A percentile compares a stretch with the other conserved stretches of the same genome.
These are phyloP conservation scores for Musa balbisiana DNA, from an alignment of 202 grass and related monocot genomes.

Conservation along the genomic window DNA sequence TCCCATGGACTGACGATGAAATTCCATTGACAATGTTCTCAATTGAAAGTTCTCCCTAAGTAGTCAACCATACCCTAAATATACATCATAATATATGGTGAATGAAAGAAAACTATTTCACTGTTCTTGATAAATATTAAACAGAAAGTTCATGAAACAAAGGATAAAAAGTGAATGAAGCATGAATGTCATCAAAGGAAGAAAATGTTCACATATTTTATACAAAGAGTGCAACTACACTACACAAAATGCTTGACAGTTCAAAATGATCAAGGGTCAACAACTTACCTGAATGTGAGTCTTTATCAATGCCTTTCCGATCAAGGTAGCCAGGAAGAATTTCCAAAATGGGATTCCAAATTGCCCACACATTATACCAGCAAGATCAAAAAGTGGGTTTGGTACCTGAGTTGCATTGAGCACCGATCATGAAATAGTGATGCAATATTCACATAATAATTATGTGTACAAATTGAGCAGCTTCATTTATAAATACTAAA, in stretches of 20 bases:
- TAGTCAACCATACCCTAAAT: no score
- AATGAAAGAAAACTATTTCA: not conserved
- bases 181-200: not conserved
- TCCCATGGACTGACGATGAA: no score
- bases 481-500: not conserved
- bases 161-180: not conserved
- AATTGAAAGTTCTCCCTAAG: no score
- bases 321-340: constrained; percentile 94
- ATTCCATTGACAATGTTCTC: no score
- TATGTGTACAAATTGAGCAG: not conserved
- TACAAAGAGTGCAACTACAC: not conserved
- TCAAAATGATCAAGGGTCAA: constrained; percentile 2
- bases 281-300: constrained; percentile 75
- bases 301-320: constrained; percentile 91
- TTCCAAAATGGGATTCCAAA: constrained; percentile 89
- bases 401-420: constrained; percentile 42
- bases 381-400: constrained; percentile 87
- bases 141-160: not conserved
- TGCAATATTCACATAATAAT: not conserved
- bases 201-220: not conserved
- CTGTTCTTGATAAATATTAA: not conserved
- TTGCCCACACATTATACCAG: constrained; percentile 92
- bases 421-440: not conserved
- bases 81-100: not conserved
- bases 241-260: not conserved